Evolutionary conservation across 257 asterid genomes (phyloP).

Genomic region (Solanum virginianum): DNA sequence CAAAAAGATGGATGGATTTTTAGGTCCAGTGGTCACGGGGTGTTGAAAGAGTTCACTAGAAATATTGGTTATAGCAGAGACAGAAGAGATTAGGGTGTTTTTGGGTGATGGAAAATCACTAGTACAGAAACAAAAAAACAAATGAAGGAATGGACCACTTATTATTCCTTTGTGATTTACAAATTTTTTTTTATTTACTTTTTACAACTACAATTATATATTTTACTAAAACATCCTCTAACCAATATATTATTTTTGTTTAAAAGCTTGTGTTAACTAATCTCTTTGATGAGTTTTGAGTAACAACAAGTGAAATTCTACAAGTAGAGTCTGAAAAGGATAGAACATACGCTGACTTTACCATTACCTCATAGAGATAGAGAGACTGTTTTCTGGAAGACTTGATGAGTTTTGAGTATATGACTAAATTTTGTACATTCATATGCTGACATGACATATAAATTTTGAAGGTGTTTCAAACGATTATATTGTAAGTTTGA

Average conservation of each 20-base stretch:
- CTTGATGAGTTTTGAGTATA: neutral
- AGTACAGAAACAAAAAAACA: constrained; percentile 26
- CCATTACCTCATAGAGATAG: too few species aligned
- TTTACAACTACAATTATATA: neutral
- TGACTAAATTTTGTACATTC: too few species aligned
- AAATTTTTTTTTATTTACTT: neutral
- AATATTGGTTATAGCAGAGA: neutral
- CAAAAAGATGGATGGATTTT: neutral
- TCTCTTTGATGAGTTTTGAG: too few species aligned
- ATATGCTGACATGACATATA: too few species aligned
- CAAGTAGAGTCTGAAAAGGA: rapidly evolving
- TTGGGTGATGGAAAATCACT: constrained; percentile 12
- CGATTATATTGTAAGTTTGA: too few species aligned
- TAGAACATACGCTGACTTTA: too few species aligned
- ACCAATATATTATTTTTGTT: neutral
- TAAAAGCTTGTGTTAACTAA: too few species aligned
- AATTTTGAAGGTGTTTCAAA: too few species aligned
- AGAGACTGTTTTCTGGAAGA: too few species aligned
- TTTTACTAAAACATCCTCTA: neutral
- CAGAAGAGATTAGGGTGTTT: neutral
- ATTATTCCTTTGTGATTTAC: neutral
- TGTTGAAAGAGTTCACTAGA: constrained; percentile 9
- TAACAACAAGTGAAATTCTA: too few species aligned
- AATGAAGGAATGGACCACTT: constrained; percentile 23
- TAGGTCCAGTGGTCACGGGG: constrained; percentile 50